Evolutionary conservation across 257 asterid species (phyloP), one percentile per base, ranked within the genome.

Genomic region (Fraxinus quadrangulata): DNA sequence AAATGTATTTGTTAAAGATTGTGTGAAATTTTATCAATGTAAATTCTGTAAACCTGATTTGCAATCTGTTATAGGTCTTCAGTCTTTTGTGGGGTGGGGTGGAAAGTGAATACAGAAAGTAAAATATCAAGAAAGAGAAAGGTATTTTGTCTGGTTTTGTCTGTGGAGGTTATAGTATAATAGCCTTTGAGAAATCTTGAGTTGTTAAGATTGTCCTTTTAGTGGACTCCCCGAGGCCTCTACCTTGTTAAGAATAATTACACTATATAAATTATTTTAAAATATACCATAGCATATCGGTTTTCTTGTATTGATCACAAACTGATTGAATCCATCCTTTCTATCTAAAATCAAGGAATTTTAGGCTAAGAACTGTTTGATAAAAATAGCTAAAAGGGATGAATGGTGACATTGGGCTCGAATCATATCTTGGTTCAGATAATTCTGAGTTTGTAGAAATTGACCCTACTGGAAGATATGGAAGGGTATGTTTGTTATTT

Each of bases 401-500:
- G 99, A 85, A 88, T 86, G 94, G 88, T 84, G 85, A 83, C 42
- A 81, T 59, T 82, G 91, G 81, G 76, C 81, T 77, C 81, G 92
- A 87, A 80, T 83, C 87, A 77, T 97, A 84, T 77, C 80, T 77
- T 81, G 94, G 86, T 80, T 82, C 87, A 76, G 97, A 90, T 79
- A 89, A 87, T 79, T 83, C 94, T 69, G 97, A 91, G 72, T 92
- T 90, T 75, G 92, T 90, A 34, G 98, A 94, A 84, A 93, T 89
- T 85, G 98, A 94, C 87, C 98, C 98, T n/a, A 86, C 94, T 71
- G 97, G 95, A 37, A 90, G 98, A 94, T 94, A 94, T 83, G 97
- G 94, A 83, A 92, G 97, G 93, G 98, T 94, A 85, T 79, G 87
- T 45, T 16, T 72, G 63, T 85, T 8, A 17, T 69, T 73, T 45